Evolutionary conservation across 768 basidiomycete species (phyloP), one percentile per base, ranked within the genome.

Genomic region (Kwoniella newhampshirensis): DNA sequence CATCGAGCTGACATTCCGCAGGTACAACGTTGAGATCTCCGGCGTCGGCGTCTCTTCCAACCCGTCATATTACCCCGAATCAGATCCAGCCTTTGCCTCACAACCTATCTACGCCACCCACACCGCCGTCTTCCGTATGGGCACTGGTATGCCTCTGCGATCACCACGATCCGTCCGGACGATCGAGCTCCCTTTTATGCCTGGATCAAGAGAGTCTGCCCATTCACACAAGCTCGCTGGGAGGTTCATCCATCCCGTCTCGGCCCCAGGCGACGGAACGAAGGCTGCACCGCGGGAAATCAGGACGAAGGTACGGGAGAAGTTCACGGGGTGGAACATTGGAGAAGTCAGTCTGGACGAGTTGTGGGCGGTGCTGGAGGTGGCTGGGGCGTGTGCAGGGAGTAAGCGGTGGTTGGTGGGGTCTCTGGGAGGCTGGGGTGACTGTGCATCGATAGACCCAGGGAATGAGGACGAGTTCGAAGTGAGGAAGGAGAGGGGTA

Each of bases 91-190:
- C 39, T 58, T 62, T 11, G 66, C 67, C 20, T 53, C 54, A 39
- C 59, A 57, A 55, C 75, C 75, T 1, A 64, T 76, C n/a, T 73
- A 70, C 51, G 77, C 77, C 1, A 66, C 73, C 4, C 71, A 74
- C 48, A 74, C 69, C 4, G 74, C 74, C 48, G 66, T 77, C 44
- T 77, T 77, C 66, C 61, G 70, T 27, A 43, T 73, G 9, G 58
- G 60, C 9, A 62, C 67, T 2, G 67, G 61, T 36, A 23, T 64
- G 4, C 70, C 73, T 3, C 54, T 59, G 20, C 67, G 74, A 5
- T 72, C 73, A n/a, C 74, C 76, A 4, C 66, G 76, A 28, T 70
- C 67, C 6, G 70, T 76, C 43, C 66, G 73, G 18, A 67, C 71
- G 1, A 59, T 62, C 30, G 57, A 66, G 42, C 50, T 77, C 13